phyloP scores from a whole-genome alignment of 257 asterid species.

The Nyctanthes arbortristis region DNA sequence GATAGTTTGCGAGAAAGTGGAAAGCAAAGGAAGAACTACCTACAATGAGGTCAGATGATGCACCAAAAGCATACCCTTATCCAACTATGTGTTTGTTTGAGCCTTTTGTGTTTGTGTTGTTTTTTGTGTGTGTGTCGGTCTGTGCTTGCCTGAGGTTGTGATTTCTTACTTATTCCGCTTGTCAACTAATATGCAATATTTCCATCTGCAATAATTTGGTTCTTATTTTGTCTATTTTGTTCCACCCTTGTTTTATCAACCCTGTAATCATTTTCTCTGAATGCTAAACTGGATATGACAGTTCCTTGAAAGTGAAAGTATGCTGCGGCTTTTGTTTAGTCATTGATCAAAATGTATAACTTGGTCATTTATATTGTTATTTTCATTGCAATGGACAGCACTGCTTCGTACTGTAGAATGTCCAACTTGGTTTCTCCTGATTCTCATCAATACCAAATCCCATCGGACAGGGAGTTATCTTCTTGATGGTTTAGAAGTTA shows the following conservation, averaged over 20 bases:
- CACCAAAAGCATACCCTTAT: neutral
- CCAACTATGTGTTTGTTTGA: neutral
- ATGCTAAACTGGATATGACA: neutral
- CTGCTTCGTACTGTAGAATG: neutral
- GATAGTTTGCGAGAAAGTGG: constrained; percentile 85
- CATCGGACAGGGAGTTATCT: neutral
- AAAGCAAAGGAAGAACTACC: constrained; percentile 89
- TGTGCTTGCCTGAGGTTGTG: neutral
- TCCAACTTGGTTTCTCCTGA: neutral
- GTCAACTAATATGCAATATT: neutral
- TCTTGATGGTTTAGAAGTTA: constrained; percentile 1
- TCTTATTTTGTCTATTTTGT: neutral
- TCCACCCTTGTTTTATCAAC: neutral
- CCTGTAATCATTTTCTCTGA: neutral
- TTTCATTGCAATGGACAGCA: neutral
- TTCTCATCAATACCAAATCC: neutral
- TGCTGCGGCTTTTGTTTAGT: neutral
- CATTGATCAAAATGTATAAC: neutral
- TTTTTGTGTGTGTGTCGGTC: too few relatives aligned
- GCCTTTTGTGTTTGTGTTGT: too few relatives aligned
- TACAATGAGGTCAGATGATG: constrained; percentile 73
- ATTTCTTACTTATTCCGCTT: neutral
- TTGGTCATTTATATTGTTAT: neutral
- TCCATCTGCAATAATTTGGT: neutral
- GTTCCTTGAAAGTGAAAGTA: neutral